A percentile compares a stretch with the other conserved stretches of the same genome.
Conservation (phyloP, 495 filamentous ascomycete species). For the Thozetella sp. region DNA sequence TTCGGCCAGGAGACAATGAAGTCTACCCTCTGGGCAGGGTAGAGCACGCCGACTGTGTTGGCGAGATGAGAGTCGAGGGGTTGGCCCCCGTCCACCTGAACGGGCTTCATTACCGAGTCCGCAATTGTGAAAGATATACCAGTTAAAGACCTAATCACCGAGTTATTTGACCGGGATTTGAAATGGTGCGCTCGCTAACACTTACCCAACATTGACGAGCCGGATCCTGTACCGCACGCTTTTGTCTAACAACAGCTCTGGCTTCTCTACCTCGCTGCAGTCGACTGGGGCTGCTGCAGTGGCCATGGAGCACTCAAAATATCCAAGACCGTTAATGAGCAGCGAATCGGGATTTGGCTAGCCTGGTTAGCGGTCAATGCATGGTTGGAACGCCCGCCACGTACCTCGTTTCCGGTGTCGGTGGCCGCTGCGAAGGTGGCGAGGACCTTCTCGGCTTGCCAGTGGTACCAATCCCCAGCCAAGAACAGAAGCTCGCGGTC, state of each 20-base stretch:
- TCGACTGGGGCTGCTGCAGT: slow-evolving; percentile 7
- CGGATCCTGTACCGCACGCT: slow-evolving; percentile 11
- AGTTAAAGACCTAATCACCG: slow-evolving; percentile 12
- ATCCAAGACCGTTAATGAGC: slow-evolving; percentile 36
- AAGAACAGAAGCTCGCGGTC: slow-evolving; percentile 46
- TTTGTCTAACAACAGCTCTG: slow-evolving; percentile 11
- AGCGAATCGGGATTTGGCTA: not conserved
- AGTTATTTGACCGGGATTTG: not conserved
- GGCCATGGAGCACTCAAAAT: slow-evolving; percentile 45
- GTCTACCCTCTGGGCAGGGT: slow-evolving; percentile 53
- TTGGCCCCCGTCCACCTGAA: slow-evolving; percentile 37
- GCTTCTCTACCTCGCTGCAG: slow-evolving; percentile 8
- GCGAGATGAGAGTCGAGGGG: slow-evolving; percentile 22
- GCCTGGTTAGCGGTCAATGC: not conserved
- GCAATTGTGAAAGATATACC: slow-evolving; percentile 11
- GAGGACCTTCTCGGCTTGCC: slow-evolving; percentile 32
- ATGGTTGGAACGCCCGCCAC: slow-evolving; percentile 35
- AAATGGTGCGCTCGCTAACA: not conserved
- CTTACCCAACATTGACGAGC: slow-evolving; percentile 16
- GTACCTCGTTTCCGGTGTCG: slow-evolving; percentile 40
- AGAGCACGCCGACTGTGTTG: slow-evolving; percentile 41
- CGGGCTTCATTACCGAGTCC: slow-evolving; percentile 7
- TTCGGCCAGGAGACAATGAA: slow-evolving; percentile 27
- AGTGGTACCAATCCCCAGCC: slow-evolving; percentile 58
- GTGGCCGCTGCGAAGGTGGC: slow-evolving; percentile 43